phyloP scores from a whole-genome alignment of 768 basidiomycete species.

The Boletus tylopilopsis region DNA sequence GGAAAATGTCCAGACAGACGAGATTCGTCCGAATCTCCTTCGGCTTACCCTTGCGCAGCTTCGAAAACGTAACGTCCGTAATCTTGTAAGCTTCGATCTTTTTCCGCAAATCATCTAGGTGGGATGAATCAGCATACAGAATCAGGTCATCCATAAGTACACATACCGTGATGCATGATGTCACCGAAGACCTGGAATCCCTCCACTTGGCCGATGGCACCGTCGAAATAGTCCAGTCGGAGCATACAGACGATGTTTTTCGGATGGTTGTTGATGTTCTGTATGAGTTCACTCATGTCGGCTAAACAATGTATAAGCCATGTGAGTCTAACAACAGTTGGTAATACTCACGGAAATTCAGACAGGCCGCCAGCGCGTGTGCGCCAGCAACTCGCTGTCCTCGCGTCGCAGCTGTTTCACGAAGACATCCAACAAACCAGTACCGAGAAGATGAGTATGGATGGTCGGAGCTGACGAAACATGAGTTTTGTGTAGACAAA shows the following conservation, averaged over 20 bases:
- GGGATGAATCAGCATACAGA: background rate
- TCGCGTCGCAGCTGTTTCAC: constrained; percentile 8
- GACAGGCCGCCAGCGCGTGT: constrained; percentile 14
- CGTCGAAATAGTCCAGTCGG: constrained; percentile 20
- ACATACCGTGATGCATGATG: constrained; percentile 21
- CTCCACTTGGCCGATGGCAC: constrained; percentile 17
- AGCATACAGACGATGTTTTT: constrained; percentile 19
- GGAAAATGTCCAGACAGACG: constrained; percentile 19
- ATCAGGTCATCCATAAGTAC: background rate
- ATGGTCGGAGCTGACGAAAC: background rate
- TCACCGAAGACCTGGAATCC: constrained; percentile 22
- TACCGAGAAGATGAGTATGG: constrained; percentile 4
- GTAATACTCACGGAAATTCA: constrained; percentile 12
- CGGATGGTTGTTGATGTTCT: constrained; percentile 1
- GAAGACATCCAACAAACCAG: constrained; percentile 2
- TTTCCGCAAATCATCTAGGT: constrained; percentile 8
- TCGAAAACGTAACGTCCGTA: constrained; percentile 11
- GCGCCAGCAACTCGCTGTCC: constrained; percentile 15
- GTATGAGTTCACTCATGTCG: constrained; percentile 13
- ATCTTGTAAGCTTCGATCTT: constrained; percentile 9
- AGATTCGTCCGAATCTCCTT: constrained; percentile 18
- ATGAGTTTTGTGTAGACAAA: background rate
- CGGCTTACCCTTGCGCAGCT: constrained; percentile 8
- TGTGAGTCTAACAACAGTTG: background rate
- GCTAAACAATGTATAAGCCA: background rate